Evolutionary conservation across 345 rosid genomes (phyloP).

Genomic region (Boechera retrofracta): DNA sequence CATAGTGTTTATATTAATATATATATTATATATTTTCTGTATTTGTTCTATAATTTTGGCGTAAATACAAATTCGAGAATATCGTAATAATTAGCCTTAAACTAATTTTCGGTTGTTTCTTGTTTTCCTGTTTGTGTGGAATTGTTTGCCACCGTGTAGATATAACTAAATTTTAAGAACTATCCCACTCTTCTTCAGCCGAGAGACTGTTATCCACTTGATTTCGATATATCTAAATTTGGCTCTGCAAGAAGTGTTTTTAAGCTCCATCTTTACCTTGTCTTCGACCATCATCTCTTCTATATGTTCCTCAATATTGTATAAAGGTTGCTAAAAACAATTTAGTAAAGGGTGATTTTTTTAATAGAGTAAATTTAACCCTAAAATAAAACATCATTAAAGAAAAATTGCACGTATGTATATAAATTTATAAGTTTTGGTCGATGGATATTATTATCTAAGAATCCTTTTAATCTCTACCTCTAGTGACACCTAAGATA

Average conservation of each 20-base stretch:
- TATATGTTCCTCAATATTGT: too few relatives aligned
- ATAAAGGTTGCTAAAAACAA: too few relatives aligned
- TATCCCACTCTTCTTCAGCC: too few relatives aligned
- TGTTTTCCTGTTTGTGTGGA: neutral
- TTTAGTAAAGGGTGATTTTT: too few relatives aligned
- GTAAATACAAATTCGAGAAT: neutral
- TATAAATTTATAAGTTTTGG: neutral
- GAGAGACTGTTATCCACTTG: too few relatives aligned
- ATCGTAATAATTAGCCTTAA: neutral
- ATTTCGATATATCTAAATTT: too few relatives aligned
- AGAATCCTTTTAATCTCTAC: slow-evolving; percentile 34
- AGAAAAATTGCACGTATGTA: neutral
- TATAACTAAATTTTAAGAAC: too few relatives aligned
- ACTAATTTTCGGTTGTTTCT: neutral
- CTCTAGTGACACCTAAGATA: slow-evolving; percentile 33
- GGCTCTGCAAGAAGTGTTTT: too few relatives aligned
- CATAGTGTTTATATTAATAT: neutral
- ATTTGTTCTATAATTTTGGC: neutral
- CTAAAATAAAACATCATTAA: too few relatives aligned
- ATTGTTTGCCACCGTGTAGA: neutral
- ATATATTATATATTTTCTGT: neutral
- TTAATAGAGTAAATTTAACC: too few relatives aligned
- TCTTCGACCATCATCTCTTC: too few relatives aligned
- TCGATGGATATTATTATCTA: slow-evolving; percentile 12
- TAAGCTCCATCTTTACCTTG: too few relatives aligned